Evolutionary conservation across 768 basidiomycete genomes (phyloP).

Genomic region (Cystoderma amianthinum): DNA sequence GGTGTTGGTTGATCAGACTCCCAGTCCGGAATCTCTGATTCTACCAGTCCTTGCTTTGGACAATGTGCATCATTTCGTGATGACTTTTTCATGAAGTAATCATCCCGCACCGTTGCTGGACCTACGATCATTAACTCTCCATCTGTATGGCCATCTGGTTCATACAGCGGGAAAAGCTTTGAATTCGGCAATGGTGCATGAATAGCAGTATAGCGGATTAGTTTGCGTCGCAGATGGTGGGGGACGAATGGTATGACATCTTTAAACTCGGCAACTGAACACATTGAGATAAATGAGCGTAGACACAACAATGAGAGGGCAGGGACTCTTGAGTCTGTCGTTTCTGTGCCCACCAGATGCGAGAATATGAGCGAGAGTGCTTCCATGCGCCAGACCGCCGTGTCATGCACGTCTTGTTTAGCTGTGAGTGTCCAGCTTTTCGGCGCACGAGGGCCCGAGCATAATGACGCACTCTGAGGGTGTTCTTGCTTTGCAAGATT

Average conservation of each 20-base stretch:
- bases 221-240: constrained; percentile 47
- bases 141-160: constrained; percentile 43
- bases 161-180: constrained; percentile 45
- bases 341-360: constrained; percentile 12
- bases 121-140: constrained; percentile 65
- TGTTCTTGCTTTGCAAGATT: constrained; percentile 2
- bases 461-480: constrained; percentile 12
- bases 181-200: constrained; percentile 44
- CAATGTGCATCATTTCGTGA: neutral
- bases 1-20: constrained; percentile 32
- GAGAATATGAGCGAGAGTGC: constrained; percentile 49
- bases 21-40: constrained; percentile 29
- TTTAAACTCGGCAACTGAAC: constrained; percentile 32
- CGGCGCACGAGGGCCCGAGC: constrained; percentile 47
- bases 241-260: constrained; percentile 46
- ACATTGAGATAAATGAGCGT: constrained; percentile 32
- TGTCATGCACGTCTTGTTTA: constrained; percentile 17
- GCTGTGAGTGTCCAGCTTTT: constrained; percentile 45
- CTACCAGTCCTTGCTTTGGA: constrained; percentile 1
- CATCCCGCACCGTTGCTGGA: constrained; percentile 37
- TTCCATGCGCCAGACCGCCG: constrained; percentile 42
- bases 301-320: constrained; percentile 54
- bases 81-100: constrained; percentile 26
- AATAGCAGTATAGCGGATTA: constrained; percentile 54
- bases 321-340: constrained; percentile 27